Percentiles rank a stretch among this genome's conserved stretches.
Evolutionary conservation across 441 rosid genomes (phyloP).

Genomic region (Brassica hybrid): DNA sequence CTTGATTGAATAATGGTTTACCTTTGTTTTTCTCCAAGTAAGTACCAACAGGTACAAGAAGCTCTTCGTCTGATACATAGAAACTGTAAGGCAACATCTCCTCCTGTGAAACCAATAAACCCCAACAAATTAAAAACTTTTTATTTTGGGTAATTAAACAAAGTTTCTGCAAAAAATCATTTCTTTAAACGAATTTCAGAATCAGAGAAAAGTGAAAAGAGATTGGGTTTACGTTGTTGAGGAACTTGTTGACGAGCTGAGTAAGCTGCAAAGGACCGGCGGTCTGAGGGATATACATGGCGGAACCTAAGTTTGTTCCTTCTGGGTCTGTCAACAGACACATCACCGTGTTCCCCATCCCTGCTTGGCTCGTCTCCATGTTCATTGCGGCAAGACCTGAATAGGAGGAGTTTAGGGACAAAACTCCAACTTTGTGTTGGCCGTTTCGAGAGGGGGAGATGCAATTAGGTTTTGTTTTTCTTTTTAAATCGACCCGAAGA

Average conservation of each 20-base stretch:
- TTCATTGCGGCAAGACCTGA: constrained; percentile 38
- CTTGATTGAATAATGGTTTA: constrained; percentile 14
- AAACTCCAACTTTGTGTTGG: constrained; percentile 1
- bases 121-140: not conserved
- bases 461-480: constrained; percentile 15
- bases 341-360: constrained; percentile 64
- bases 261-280: constrained; percentile 90
- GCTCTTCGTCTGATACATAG: constrained; percentile 88
- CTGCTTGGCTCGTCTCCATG: constrained; percentile 46
- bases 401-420: not conserved
- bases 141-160: not conserved
- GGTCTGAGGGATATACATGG: constrained; percentile 86
- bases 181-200: not conserved
- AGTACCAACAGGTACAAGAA: constrained; percentile 76
- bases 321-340: constrained; percentile 87
- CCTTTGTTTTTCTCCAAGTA: constrained; percentile 91
- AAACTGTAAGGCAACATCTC: constrained; percentile 91
- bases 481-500: not conserved
- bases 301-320: constrained; percentile 70
- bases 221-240: constrained; percentile 57
- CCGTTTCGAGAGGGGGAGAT: not conserved
- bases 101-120: constrained; percentile 55
- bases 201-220: too few species aligned
- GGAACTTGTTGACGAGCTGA: constrained; percentile 86
- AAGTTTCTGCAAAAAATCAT: constrained; percentile 5